Percentiles rank a stretch among this genome's conserved stretches.
Conservation (phyloP, 2,329 filamentous ascomycete genomes). For the Chrysoporthe deuterocubensis region DNA sequence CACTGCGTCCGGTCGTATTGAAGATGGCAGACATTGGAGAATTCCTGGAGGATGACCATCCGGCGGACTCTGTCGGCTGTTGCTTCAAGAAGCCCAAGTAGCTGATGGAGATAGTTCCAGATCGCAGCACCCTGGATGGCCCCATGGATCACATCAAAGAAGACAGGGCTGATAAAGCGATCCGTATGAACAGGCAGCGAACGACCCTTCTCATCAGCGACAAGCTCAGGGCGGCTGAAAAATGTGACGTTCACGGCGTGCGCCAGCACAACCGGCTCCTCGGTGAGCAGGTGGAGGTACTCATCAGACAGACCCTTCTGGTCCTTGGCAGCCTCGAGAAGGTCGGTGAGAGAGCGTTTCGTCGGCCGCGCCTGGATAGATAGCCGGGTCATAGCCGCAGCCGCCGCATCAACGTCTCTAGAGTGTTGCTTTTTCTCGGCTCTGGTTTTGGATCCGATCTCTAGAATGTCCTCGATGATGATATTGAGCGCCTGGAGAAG, state of each 20-base stretch:
- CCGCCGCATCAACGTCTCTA: conserved; percentile 36
- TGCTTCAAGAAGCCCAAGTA: conserved; percentile 41
- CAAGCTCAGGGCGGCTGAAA: conserved; percentile 46
- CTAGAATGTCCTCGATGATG: conserved; percentile 48
- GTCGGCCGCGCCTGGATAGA: conserved; percentile 33
- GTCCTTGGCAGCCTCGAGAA: conserved; percentile 39
- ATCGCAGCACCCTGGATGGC: conserved; percentile 41
- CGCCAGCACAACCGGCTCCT: conserved; percentile 40
- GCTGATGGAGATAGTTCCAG: conserved; percentile 46
- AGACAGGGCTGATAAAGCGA: conserved; percentile 44
- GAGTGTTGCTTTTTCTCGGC: conserved; percentile 34
- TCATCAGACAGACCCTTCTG: conserved; percentile 41
- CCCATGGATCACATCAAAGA: conserved; percentile 47
- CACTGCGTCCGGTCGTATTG: conserved; percentile 46
- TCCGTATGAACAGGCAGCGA: conserved; percentile 43
- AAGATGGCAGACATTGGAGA: conserved; percentile 49
- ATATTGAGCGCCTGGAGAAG: conserved; percentile 45
- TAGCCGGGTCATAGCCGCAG: conserved; percentile 40
- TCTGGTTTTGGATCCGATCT: conserved; percentile 40
- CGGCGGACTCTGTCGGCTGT: conserved; percentile 37
- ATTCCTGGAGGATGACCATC: conserved; percentile 47
- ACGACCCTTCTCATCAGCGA: conserved; percentile 50
- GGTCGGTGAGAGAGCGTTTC: conserved; percentile 39
- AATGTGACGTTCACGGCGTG: conserved; percentile 43
- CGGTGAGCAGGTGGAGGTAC: conserved; percentile 39